phyloP scores from a whole-genome alignment of 192 early-diverging fungal species.

The Chytriomyces sp. region DNA sequence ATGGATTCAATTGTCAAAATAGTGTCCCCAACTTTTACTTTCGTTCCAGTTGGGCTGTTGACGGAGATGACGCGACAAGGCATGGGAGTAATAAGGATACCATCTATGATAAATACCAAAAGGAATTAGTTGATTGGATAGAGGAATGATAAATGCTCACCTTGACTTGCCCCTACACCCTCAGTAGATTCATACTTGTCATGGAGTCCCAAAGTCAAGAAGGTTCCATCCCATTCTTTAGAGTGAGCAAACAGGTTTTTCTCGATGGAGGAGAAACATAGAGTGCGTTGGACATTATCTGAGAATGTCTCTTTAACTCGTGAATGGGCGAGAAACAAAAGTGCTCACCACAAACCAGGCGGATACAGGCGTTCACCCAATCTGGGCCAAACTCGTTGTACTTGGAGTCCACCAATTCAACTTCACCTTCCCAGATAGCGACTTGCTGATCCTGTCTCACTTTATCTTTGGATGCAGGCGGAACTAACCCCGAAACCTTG shows the following conservation, averaged over 20 bases:
- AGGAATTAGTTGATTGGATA: neutral
- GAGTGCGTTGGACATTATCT: neutral
- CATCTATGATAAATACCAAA: conserved; percentile 5
- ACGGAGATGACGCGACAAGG: conserved; percentile 64
- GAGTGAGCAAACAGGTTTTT: neutral
- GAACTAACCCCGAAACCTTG: neutral
- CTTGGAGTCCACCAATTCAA: neutral
- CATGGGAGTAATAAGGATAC: conserved; percentile 51
- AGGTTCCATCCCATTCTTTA: neutral
- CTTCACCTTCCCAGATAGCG: conserved; percentile 4
- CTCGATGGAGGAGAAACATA: neutral
- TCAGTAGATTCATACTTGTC: neutral
- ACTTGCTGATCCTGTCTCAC: neutral
- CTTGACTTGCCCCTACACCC: neutral
- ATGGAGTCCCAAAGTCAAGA: neutral
- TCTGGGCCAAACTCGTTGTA: neutral
- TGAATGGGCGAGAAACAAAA: neutral
- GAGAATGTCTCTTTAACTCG: neutral
- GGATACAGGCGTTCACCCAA: neutral
- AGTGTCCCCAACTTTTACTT: conserved; percentile 57
- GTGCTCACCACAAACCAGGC: neutral
- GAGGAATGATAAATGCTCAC: neutral
- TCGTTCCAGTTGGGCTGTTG: conserved; percentile 50
- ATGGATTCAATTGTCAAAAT: conserved; percentile 68
- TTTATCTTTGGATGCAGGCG: neutral